Conservation (phyloP, 192 early-diverging fungal genomes). For the Chytriomyces sp. region DNA sequence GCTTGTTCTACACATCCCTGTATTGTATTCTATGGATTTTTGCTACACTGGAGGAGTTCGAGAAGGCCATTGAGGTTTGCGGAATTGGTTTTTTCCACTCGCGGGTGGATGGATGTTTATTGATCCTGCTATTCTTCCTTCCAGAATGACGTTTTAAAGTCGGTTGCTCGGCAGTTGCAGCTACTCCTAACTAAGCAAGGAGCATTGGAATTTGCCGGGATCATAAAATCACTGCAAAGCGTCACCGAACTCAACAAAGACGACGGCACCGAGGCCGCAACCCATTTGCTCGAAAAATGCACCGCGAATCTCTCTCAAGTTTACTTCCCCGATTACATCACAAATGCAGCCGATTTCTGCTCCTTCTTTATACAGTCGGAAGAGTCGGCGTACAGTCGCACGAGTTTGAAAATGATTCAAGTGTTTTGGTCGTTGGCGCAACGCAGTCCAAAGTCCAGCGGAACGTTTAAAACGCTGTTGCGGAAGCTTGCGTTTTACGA, state of each 20-base stretch:
- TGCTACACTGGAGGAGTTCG: neutral
- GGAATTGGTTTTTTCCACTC: neutral
- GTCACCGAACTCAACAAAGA: slow-evolving; percentile 21
- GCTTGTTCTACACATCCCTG: slow-evolving; percentile 46
- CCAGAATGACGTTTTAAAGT: slow-evolving; percentile 12
- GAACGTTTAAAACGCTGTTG: slow-evolving; percentile 38
- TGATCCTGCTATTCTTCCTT: too few species aligned
- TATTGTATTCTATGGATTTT: slow-evolving; percentile 49
- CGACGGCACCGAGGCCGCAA: neutral
- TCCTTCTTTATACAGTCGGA: slow-evolving; percentile 27
- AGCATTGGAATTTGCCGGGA: slow-evolving; percentile 43
- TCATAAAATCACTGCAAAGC: slow-evolving; percentile 42
- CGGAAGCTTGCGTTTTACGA: slow-evolving; percentile 43
- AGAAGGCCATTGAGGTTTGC: slow-evolving; percentile 2
- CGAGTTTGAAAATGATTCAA: slow-evolving; percentile 43
- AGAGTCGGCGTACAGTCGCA: slow-evolving; percentile 21
- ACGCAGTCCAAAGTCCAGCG: slow-evolving; percentile 28
- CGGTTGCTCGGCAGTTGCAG: slow-evolving; percentile 20
- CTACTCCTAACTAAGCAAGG: slow-evolving; percentile 20
- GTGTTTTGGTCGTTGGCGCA: slow-evolving; percentile 46
- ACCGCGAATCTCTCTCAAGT: slow-evolving; percentile 42
- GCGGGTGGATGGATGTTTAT: neutral
- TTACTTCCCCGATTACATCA: slow-evolving; percentile 43
- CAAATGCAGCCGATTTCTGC: slow-evolving; percentile 47
- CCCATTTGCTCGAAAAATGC: slow-evolving; percentile 39